These are phyloP conservation scores for Alternaria viburni DNA, from an alignment of 2,329 filamentous ascomycete species.

Conservation along the genomic window DNA sequence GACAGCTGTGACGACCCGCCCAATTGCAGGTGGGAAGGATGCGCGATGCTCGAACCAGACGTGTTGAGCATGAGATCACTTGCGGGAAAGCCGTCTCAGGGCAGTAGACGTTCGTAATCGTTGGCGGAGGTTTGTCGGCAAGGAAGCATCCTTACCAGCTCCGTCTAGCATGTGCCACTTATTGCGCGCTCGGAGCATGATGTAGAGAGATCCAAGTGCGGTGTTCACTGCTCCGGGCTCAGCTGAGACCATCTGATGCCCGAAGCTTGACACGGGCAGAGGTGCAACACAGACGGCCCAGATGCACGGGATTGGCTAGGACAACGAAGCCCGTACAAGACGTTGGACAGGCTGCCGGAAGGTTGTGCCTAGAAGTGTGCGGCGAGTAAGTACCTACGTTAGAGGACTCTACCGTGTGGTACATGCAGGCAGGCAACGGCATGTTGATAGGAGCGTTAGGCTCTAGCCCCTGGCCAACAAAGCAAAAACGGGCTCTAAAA, in stretches of 20 bases:
- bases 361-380: constrained; percentile 9
- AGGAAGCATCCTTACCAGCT: constrained; percentile 4
- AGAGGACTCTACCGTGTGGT: constrained; percentile 12
- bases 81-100: constrained; percentile 13
- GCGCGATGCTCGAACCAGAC: constrained; percentile 10
- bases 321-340: constrained; percentile 20
- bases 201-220: constrained; percentile 8
- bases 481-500: constrained; percentile 37
- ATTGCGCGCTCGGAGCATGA: constrained; percentile 7
- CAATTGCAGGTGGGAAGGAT: constrained; percentile 22
- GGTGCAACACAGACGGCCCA: constrained; percentile 7
- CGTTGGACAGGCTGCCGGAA: constrained; percentile 23
- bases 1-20: constrained; percentile 27
- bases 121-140: constrained; percentile 13
- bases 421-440: constrained; percentile 27
- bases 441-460: constrained; percentile 17
- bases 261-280: constrained; percentile 16
- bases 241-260: constrained; percentile 15
- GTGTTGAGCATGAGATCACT: constrained; percentile 24
- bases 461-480: constrained; percentile 31
- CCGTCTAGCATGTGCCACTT: constrained; percentile 10
- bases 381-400: constrained; percentile 8
- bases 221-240: constrained; percentile 10
- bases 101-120: constrained; percentile 6
- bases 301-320: constrained; percentile 10